Evolutionary conservation across 371 early-diverging fungal genomes (phyloP).

Genomic region (Haplosporangium sp.): DNA sequence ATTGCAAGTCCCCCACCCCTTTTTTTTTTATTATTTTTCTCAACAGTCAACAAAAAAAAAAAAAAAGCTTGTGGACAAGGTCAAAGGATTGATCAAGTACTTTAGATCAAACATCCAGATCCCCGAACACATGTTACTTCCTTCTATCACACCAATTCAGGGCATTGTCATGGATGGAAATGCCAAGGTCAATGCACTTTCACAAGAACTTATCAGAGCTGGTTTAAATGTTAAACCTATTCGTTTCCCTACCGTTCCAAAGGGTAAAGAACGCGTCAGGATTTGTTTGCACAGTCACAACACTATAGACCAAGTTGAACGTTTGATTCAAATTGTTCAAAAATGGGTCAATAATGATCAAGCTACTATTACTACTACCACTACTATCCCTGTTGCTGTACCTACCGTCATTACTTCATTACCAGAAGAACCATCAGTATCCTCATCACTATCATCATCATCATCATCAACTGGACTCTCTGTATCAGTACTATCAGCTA

Average conservation of each 20-base stretch:
- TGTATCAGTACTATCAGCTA: constrained; percentile 25
- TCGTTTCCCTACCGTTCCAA: constrained; percentile 84
- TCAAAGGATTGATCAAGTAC: constrained; percentile 57
- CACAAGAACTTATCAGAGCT: constrained; percentile 64
- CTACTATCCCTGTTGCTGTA: neutral
- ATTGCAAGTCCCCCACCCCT: neutral
- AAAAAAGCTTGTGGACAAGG: constrained; percentile 65
- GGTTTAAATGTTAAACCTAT: constrained; percentile 85
- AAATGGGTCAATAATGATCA: constrained; percentile 32
- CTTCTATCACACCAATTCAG: constrained; percentile 79
- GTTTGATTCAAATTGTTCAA: constrained; percentile 64
- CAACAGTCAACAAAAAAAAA: neutral
- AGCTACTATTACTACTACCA: neutral
- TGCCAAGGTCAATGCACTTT: constrained; percentile 69
- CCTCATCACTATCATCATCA: constrained; percentile 8
- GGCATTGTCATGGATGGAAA: constrained; percentile 82
- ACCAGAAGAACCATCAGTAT: neutral
- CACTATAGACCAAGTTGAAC: constrained; percentile 67
- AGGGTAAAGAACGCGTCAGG: constrained; percentile 82
- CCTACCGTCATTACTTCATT: neutral
- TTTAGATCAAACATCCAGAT: constrained; percentile 62
- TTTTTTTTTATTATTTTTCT: neutral
- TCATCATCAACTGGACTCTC: neutral
- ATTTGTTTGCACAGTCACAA: constrained; percentile 87
- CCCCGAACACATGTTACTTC: constrained; percentile 65